Evolutionary conservation across 352 stramenopile species (phyloP), one percentile per base, ranked within the genome.

Genomic region (Peronosclerospora sorghi): DNA sequence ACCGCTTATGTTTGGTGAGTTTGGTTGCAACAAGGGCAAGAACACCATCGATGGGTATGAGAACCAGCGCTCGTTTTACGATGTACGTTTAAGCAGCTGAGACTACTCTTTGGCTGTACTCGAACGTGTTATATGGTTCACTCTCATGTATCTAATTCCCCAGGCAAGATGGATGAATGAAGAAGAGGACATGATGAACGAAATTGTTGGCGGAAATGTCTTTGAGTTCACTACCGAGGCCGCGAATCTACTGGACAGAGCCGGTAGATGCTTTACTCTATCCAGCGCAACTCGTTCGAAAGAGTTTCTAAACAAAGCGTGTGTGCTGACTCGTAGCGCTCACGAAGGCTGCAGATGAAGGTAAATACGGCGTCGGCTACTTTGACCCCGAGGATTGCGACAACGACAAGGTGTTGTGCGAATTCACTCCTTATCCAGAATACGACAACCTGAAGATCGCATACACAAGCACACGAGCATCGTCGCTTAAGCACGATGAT

Each of bases 1-100:
- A 0, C 71, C 72, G 0, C 46, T 88, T 21, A 80, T 91, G 60
- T 82, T 88, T 44, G 69, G 71, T 29, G 78, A 91, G 48, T 91
- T 80, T 48, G 78, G 75, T 14, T 91, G 75, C 54, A 86, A 84
- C 51, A 59, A 65, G 7, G 71, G 72, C 17, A 42, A 26, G 1
- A 82, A 85, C 46, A 87, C 77, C 1, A 54, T 90, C 34, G 63
- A 86, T n/a, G 70, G 66, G 13, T 87, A 56, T 42, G 64, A 80
- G 36, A 77, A 74, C 35, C 73, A 87, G 59, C 77, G 74, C 34
- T 49, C 42, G 10, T 86, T 84, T 40, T 68, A 66, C 28, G 71
- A 86, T 20, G 68, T 71, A 59, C 10, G 30, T 36, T 26, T 6
- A 26, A 26, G 6, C 21, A 6, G 21, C 21, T 26, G 21, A 26